Base-by-base conservation (phyloP, 2,329 filamentous ascomycete genomes). In the Fusarium sp. region DNA sequence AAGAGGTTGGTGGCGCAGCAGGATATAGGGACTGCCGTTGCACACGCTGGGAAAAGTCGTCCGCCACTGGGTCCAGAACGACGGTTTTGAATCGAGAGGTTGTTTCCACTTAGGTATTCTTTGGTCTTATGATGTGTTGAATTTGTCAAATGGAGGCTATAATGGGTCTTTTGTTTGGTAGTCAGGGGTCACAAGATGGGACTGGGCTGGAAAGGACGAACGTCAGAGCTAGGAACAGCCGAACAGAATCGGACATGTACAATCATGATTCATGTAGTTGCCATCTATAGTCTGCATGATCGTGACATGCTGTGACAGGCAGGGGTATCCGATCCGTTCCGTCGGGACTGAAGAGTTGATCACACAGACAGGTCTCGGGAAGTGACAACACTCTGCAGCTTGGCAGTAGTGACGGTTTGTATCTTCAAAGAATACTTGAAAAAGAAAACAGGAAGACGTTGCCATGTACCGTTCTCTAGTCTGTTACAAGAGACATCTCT, bases 41-140 rank as follows among this genome's bases (percentile, higher is more conserved):
- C 44, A 39, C 9, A 20, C 27, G 22, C 8, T 14, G 20, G 12
- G 18, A 38, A 67, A 58, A 63, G 54, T 58, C 38, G 38, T 20
- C 35, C 45, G 64, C 69, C 69, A 61, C 64, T 29, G 29, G 18
- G 39, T 36, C 69, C 41, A 71, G 52, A 65, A 70, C 49, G 20
- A 20, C 27, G 13, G 31, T 31, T 55, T 55, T 22, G 18, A 13
- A 53, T 38, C 25, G 4, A 56, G 57, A 68, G 50, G 33, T 29
- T 70, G 33, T 59, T 42, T 50, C 64, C 69, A 72, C 69, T 41
- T 52, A 15, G 22, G 36, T 54, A 31, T 38, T 71, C 31, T 45
- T 14, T 49, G 50, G 56, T 61, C 65, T 29, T 22, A 39, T 72
- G 58, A 61, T 65, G 36, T 18, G 47, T 44, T 39, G 17, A n/a